Base-by-base conservation (phyloP, 352 stramenopile species). In the Globisporangium abappressorium region DNA sequence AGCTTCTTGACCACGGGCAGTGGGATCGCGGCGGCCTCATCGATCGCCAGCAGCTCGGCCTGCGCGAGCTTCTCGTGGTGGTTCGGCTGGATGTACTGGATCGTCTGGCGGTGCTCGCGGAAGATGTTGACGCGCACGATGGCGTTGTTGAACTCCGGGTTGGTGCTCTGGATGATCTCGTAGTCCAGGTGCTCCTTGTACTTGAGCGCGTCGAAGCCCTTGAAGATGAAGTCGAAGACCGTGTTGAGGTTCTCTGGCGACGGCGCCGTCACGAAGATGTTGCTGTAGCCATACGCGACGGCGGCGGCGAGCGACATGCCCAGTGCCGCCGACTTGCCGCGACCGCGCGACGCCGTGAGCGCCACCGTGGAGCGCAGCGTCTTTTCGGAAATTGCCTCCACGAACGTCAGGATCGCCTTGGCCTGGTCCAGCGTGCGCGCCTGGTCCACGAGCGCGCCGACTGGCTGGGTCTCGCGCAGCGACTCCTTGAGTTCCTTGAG, bases 21-120 rank as follows among this genome's bases (percentile, higher is more conserved):
- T n/a, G 98, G 98, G 74, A 99, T 99, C 14, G 98, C 98, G n/a
- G 98, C 98, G 26, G 98, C 98, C 78, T 99, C 98, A 77, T 99
- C 98, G 66, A 99, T 97, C 5, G 97, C 97, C 12, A 99, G 77
- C 64, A 99, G 91, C 75, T 99, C 98, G 3, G 97, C 97, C 69
- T 99, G 97, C 38, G 94, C 87, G 65, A 99, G 94, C 72, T 99
- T 98, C 72, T 98, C 91, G 62, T 97, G 87, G 72, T 99, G 95
- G 53, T 87, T 85, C 24, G 97, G 96, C 73, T 94, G 78, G 34
- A 97, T 98, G 81, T 99, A 99, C 83, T 99, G 94, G 68, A 99
- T 98, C 1, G 92, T 98, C 80, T 99, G 97, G 43, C 96, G 88
- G 72, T 99, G 97, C 72, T 97, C 94, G 56, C 93, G 87, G 78